Evolutionary conservation across 2,329 filamentous ascomycete species (phyloP), one percentile per base, ranked within the genome.

Genomic region (Thelonectria rubi): DNA sequence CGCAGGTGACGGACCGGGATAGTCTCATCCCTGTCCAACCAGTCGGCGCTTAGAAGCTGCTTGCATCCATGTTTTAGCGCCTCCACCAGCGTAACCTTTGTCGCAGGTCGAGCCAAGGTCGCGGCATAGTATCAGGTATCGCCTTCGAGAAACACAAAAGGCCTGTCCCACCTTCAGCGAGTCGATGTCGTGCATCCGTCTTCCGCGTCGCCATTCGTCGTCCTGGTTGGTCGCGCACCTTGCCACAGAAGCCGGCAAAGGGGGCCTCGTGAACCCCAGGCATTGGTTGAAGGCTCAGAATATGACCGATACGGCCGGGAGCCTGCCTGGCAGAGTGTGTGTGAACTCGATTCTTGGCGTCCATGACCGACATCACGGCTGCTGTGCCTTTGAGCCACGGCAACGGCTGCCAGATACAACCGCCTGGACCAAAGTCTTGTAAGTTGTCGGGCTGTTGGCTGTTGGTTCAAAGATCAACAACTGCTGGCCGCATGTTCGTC

Each of bases 171-270:
- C 71, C 58, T 69, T 71, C 71, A 76, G 75, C 77, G 77, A 81
- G 77, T 80, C 75, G 77, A 81, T 81, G 76, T 75, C 71, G 72
- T 76, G 74, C 75, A 75, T 75, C 58, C 49, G 47, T 58, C 17
- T 49, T 21, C 32, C 26, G 42, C 53, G 26, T 20, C 21, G 30
- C 43, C 24, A n/a, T 47, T 51, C 34, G 15, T 3, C 40, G 7
- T 45, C 34, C 34, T 61, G 58, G 48, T 61, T 61, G 58, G 58
- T 48, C 32, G 40, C 60, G 60, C 63, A 53, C 37, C 64, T 62
- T 72, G 73, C 74, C 71, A 69, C 75, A 70, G 66, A 70, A 60
- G 65, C 55, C 57, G 54, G 58, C 51, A 60, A 64, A 34, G 60
- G 50, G 66, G 70, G 71, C 72, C 70, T 67, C 69, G 73, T 75